These are phyloP conservation scores for Gossypium bickii DNA, from an alignment of 345 rosid species.

Conservation along the genomic window DNA sequence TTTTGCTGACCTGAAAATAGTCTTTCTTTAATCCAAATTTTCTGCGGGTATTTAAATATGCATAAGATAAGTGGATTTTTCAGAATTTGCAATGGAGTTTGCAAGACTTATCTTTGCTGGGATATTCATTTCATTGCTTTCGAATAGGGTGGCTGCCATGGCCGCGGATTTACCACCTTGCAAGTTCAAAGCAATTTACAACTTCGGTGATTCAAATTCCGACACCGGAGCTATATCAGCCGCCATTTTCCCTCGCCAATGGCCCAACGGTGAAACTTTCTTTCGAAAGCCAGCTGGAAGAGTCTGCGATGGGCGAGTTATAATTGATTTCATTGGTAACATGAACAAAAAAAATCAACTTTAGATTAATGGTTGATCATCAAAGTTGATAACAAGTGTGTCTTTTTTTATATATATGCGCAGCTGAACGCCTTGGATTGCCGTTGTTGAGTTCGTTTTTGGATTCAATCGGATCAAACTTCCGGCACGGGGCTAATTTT, in stretches of 20 bases:
- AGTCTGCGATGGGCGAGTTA: slow-evolving; percentile 69
- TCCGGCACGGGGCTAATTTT: slow-evolving; percentile 84
- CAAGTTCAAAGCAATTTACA: slow-evolving; percentile 67
- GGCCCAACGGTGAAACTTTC: slow-evolving; percentile 66
- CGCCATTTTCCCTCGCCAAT: slow-evolving; percentile 53
- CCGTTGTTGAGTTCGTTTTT: slow-evolving; percentile 85
- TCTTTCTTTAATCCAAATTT: background rate
- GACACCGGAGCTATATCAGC: slow-evolving; percentile 84
- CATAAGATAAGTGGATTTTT: background rate
- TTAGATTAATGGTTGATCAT: background rate
- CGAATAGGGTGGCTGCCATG: slow-evolving; percentile 14
- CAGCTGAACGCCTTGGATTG: slow-evolving; percentile 68
- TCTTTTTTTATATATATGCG: slow-evolving; percentile 6
- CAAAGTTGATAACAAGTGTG: background rate
- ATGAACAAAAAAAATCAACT: background rate
- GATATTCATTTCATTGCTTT: slow-evolving; percentile 4
- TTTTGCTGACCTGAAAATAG: background rate
- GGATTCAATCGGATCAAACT: slow-evolving; percentile 73
- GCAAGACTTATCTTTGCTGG: background rate
- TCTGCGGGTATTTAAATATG: background rate
- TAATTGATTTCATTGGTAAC: slow-evolving; percentile 75
- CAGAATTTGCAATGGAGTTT: slow-evolving; percentile 5
- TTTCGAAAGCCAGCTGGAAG: slow-evolving; percentile 65
- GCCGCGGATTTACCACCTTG: slow-evolving; percentile 29
- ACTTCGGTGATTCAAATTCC: slow-evolving; percentile 87